Percentiles rank a stretch among this genome's conserved stretches.
Evolutionary conservation across 1,139 yeast species (phyloP).

Genomic region (Kodamaea derodonti): DNA sequence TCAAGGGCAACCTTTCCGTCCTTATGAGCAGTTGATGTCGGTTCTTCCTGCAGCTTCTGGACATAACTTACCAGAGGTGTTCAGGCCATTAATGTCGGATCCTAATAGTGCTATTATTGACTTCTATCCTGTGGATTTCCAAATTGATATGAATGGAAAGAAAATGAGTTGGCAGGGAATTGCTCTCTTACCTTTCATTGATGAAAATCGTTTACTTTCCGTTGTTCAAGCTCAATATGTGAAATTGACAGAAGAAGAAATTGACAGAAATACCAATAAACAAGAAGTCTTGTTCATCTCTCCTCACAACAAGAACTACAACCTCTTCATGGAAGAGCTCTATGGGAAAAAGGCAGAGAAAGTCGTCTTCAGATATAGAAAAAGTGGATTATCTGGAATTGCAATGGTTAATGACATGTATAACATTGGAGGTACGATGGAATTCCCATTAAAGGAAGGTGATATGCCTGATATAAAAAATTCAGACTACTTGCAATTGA

Average conservation of each 20-base stretch:
- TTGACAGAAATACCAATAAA: conserved; percentile 62
- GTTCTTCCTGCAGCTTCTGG: conserved; percentile 96
- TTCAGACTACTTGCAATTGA: conserved; percentile 50
- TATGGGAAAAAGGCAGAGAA: conserved; percentile 25
- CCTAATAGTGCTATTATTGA: conserved; percentile 82
- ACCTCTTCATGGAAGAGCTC: conserved; percentile 28
- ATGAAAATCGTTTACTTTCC: conserved; percentile 65
- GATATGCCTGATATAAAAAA: conserved; percentile 57
- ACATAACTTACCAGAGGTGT: conserved; percentile 82
- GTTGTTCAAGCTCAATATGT: conserved; percentile 67
- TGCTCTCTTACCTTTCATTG: conserved; percentile 86
- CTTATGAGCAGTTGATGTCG: conserved; percentile 96
- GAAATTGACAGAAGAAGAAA: conserved; percentile 64
- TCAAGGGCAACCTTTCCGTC: conserved; percentile 78
- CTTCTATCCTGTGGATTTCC: conserved; percentile 85
- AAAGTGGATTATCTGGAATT: conserved; percentile 66
- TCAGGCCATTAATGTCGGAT: conserved; percentile 79
- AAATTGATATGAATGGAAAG: conserved; percentile 93
- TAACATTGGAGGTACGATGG: conserved; percentile 41
- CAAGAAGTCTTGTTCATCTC: conserved; percentile 61
- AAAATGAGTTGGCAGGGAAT: conserved; percentile 96
- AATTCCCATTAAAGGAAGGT: conserved; percentile 60
- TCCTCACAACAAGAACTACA: conserved; percentile 48
- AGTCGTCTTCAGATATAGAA: conserved; percentile 42
- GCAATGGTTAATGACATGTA: conserved; percentile 45